Evolutionary conservation across 495 filamentous ascomycete species (phyloP), one percentile per base, ranked within the genome.

Genomic region (Astrothelium macrocarpum): DNA sequence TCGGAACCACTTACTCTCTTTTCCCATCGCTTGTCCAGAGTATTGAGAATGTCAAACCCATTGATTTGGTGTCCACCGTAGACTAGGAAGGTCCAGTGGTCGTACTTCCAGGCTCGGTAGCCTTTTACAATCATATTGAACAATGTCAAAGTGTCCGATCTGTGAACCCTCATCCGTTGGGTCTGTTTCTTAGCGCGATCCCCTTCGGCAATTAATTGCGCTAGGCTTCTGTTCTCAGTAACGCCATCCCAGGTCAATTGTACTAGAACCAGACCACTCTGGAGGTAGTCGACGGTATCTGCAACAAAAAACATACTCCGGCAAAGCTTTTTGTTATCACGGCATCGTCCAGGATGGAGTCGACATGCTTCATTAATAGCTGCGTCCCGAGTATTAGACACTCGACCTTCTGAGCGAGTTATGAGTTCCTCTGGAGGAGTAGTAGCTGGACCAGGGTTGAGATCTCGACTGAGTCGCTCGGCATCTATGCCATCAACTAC

Each of bases 311-410:
- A 42, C 36, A 9, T 42, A 10, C 36, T 42, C 36, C 36, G 18
- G 18, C 10, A 42, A 42, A 42, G 36, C 36, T 42, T 42, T 10
- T 42, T 42, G 36, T 42, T 42, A 16, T 42, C 36, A 42, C 18
- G 36, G 18, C 18, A 16, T 42, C 36, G 36, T 42, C 9, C 10
- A 42, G 36, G 18, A 91, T 42, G 36, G 36, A 42, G 36, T 42
- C 36, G 36, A 42, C 10, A 42, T 42, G 36, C 36, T 42, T 42
- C 36, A 42, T 42, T 16, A 42, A 42, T 16, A 42, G 36, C 36
- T 42, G 36, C 36, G 18, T 10, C 36, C 18, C 18, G 10, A 10
- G 36, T 42, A 9, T 42, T 16, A 16, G 36, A 1, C 36, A 42
- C 36, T 1, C 10, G 18, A 10, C 36, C 36, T 42, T 42, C 36